Evolutionary conservation across 306 rosid species (phyloP), one percentile per base, ranked within the genome.

Genomic region (Comarum palustre): DNA sequence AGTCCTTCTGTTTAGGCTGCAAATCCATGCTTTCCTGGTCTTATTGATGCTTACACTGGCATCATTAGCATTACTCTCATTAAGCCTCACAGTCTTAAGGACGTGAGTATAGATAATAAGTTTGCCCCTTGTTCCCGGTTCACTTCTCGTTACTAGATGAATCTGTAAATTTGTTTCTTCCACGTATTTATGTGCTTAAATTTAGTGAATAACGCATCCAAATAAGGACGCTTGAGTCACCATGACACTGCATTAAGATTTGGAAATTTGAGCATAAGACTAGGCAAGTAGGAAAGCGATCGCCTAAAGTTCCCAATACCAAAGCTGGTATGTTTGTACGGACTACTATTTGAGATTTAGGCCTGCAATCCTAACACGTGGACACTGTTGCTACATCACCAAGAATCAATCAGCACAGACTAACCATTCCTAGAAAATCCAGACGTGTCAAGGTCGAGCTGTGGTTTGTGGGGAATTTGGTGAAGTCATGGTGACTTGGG

Each of bases 341-440:
- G 19, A 41, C 19, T 55, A 41, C 75, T 57, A 42, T 55, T 71
- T 16, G 75, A 55, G 38, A 54, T 71, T 15, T 64, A 75, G 74
- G 70, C 47, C 47, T 63, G 20, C 52, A 22, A 42, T 22, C 29
- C 54, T 58, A 60, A 79, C 73, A 79, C 78, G 73, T 79, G 79
- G 83, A 83, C 31, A 79, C 81, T 79, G 84, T 76, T 79, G 46
- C 80, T 66, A 60, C 81, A 17, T 66, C 38, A 27, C 32, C 64
- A 10, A 17, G 9, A 31, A 6, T 54, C 58, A 22, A 29, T 48
- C 60, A 12, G 24, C 12, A 64, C 12, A 8, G 22, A 32, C 59
- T 17, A 1, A 45, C 6, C 25, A 19, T 55, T 14, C 77, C 45
- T 17, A 20, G 11, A 38, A 43, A 25, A 31, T 43, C 8, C 27